Evolutionary conservation across 805 yeast genomes (phyloP), one percentile per base, ranked within the genome.

Genomic region (Lipomyces orientalis): DNA sequence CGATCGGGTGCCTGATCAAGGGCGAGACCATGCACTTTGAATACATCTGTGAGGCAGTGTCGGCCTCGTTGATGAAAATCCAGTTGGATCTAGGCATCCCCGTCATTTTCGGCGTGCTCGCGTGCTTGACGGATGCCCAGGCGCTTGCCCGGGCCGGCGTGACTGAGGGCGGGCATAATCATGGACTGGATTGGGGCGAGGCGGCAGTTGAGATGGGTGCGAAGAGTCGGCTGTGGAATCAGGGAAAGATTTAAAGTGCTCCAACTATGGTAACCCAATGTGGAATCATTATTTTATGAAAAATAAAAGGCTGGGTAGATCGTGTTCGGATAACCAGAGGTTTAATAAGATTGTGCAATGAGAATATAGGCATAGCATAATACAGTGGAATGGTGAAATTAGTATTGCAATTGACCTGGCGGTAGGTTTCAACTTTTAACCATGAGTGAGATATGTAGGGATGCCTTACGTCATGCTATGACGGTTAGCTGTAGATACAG

Each of bases 21-120:
- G 99, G 99, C 64, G 88, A 93, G 51, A 95, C 98, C 49, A 93
- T 93, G 97, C 99, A 95, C 81, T 95, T 95, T 77, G 99, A 95
- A 81, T 95, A 94, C 81, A 95, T 95, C 74, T 90, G 97, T 77
- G 98, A 95, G 67, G 81, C 97, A 2, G 91, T 90, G 22, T 88
- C 97, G 9, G 87, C 88, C 71, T 94, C 90, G 63, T 82, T 95
- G 73, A 93, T 94, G 98, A 82, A 83, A 69, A 80, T 92, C 74
- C 97, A 93, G 79, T 87, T 88, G 69, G 84, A 86, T 61, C 77
- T 90, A 58, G 79, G 84, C 64, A 83, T 85, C 66, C 98, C 99
- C 8, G 91, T 95, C 54, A 91, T 95, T 71, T 95, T 93, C 76
- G 99, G 99, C 71, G 87, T 95, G 35, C 85, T 95, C 75, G 95